Percentiles rank a stretch among this genome's conserved stretches.
These are phyloP conservation scores for Medicago arabica DNA, from an alignment of 306 rosid species.

Conservation along the genomic window DNA sequence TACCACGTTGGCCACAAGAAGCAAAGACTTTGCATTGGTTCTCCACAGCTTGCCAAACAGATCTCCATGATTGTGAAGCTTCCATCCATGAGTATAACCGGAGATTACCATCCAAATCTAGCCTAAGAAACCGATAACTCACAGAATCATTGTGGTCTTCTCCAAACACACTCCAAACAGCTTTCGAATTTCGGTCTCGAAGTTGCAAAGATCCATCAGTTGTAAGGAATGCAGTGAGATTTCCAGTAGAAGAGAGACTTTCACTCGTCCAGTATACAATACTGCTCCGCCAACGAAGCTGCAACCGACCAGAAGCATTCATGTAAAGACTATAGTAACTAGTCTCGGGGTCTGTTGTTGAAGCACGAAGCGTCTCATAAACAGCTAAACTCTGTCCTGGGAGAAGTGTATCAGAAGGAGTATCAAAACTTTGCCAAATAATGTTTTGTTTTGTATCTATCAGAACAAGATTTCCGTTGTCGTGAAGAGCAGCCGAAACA, in stretches of 20 bases:
- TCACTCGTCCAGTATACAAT: slow-evolving; percentile 71
- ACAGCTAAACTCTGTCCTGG: slow-evolving; percentile 74
- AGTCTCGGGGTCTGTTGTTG: slow-evolving; percentile 51
- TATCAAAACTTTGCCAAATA: slow-evolving; percentile 78
- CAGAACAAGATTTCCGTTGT: slow-evolving; percentile 78
- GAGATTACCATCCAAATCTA: slow-evolving; percentile 82
- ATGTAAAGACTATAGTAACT: slow-evolving; percentile 75
- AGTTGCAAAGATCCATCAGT: slow-evolving; percentile 71
- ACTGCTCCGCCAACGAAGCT: slow-evolving; percentile 73
- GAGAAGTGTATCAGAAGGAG: slow-evolving; percentile 78
- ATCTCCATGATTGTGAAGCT: slow-evolving; percentile 60
- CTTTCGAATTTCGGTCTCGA: slow-evolving; percentile 45
- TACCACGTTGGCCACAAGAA: slow-evolving; percentile 68
- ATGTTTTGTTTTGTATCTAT: slow-evolving; percentile 49
- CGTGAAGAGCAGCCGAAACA: slow-evolving; percentile 64
- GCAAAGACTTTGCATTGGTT: slow-evolving; percentile 87
- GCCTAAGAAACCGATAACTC: slow-evolving; percentile 68
- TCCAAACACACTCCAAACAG: slow-evolving; percentile 80
- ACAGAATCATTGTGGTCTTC: slow-evolving; percentile 72
- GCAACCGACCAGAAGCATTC: slow-evolving; percentile 69
- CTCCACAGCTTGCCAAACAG: slow-evolving; percentile 90
- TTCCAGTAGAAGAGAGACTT: slow-evolving; percentile 50
- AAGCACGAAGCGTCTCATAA: slow-evolving; percentile 58
- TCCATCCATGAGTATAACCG: slow-evolving; percentile 78
- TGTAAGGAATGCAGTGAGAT: slow-evolving; percentile 63